phyloP scores from a whole-genome alignment of 495 filamentous ascomycete genomes.

The Penicillium soppii region DNA sequence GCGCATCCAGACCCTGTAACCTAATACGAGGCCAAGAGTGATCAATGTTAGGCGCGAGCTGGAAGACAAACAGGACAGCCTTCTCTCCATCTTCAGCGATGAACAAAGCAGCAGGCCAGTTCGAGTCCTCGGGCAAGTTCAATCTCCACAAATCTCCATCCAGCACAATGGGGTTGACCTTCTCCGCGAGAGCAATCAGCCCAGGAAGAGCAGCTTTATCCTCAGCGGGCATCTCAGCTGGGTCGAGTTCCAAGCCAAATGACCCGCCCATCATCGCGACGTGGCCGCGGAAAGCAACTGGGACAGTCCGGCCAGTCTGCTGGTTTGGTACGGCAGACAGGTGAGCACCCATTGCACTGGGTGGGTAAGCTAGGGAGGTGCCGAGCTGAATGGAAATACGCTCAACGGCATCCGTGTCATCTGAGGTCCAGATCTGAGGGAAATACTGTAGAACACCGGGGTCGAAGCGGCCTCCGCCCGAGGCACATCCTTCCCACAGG shows the following conservation, averaged over 20 bases:
- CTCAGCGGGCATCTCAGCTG: constrained; percentile 36
- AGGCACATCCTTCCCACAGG: constrained; percentile 58
- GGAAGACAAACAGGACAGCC: constrained; percentile 49
- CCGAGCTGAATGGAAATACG: constrained; percentile 56
- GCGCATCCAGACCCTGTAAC: constrained; percentile 42
- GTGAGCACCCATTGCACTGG: constrained; percentile 57
- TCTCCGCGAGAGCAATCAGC: constrained; percentile 46
- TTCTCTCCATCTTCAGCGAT: constrained; percentile 38
- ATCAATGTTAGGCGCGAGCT: constrained; percentile 40
- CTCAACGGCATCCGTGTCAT: constrained; percentile 54
- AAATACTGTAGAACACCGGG: constrained; percentile 55
- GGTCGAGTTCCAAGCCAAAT: constrained; percentile 55
- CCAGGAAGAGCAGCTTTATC: constrained; percentile 46
- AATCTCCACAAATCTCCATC: constrained; percentile 52
- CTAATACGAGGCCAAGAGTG: constrained; percentile 40
- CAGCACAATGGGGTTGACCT: constrained; percentile 51
- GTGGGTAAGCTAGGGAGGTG: constrained; percentile 53
- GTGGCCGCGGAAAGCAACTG: constrained; percentile 50
- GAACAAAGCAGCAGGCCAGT: constrained; percentile 55
- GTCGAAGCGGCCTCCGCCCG: constrained; percentile 56
- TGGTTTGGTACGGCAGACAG: constrained; percentile 54
- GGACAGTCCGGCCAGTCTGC: constrained; percentile 46
- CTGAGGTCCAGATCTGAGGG: constrained; percentile 58
- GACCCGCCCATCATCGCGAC: constrained; percentile 60
- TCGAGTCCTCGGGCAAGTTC: constrained; percentile 50